phyloP scores from a whole-genome alignment of 106 monocot genomes.

The Ottelia alismoides region DNA sequence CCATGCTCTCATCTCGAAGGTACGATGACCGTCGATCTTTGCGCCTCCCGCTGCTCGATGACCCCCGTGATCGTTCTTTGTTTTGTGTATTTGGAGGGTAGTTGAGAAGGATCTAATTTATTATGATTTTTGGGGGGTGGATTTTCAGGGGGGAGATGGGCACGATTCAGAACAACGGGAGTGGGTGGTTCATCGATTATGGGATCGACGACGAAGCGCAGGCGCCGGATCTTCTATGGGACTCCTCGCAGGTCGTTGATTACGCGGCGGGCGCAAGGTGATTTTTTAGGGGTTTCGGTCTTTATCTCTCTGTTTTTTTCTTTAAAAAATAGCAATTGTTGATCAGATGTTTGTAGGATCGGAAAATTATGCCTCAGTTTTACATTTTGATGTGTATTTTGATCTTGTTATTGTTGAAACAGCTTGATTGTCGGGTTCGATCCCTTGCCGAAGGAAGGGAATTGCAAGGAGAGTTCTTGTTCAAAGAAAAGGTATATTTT shows the following conservation, averaged over 20 bases:
- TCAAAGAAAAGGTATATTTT: constrained; percentile 7
- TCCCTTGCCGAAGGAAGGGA: neutral
- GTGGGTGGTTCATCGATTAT: constrained; percentile 11
- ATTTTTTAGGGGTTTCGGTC: neutral
- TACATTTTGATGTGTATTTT: neutral
- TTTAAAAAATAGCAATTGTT: neutral
- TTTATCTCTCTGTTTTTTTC: neutral
- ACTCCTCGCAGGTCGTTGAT: neutral
- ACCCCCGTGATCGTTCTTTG: too few relatives aligned
- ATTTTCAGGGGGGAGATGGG: constrained; percentile 1
- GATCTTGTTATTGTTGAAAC: neutral
- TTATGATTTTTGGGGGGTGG: neutral
- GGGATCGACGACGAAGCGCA: constrained; percentile 1
- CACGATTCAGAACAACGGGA: neutral
- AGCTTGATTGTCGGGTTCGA: constrained; percentile 3
- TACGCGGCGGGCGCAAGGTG: constrained; percentile 5
- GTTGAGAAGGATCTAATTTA: too few relatives aligned
- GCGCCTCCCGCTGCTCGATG: too few relatives aligned
- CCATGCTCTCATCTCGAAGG: too few relatives aligned
- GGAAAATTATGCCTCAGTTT: too few relatives aligned
- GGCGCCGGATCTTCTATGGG: constrained; percentile 4
- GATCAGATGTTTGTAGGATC: too few relatives aligned
- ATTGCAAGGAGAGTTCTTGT: neutral
- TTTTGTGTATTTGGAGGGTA: too few relatives aligned
- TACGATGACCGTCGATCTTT: too few relatives aligned